Base-by-base conservation (phyloP, 495 filamentous ascomycete species). In the Penicillium malachiteum region DNA sequence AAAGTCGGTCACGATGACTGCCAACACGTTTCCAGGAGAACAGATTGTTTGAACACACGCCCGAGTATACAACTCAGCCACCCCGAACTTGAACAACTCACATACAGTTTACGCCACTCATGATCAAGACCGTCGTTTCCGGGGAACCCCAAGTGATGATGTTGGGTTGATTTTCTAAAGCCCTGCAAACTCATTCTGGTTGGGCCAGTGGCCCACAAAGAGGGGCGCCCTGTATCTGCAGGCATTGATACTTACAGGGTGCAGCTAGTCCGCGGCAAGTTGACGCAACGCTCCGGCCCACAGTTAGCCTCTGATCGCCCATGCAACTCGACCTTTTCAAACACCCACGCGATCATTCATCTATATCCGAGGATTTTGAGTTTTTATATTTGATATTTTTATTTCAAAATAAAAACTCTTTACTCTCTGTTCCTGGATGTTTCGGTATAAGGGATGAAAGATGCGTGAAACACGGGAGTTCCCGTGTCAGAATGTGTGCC, bases 401-500 rank as follows among this genome's bases (percentile, higher is more conserved):
- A 41, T 41, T 7, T 18, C 14, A 41, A 6, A 35, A 5, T 8
- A 46, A 46, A 48, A 17, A 21, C 2, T 50, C 3, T 14, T 31
- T 39, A 13, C 48, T 41, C 6, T 17, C 3, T 40, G 34, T 18
- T 40, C 21, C 16, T 40, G 48, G 48, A 39, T 31, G 48, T 21
- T 50, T 38, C 48, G 30, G 48, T 16, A 16, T 40, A 26, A 17
- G 40, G 48, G 12, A 2, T 37, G 12, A 38, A 50, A 40, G 5
- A 37, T 6, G 7, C 18, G 26, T 50, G 48, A 50, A 50, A 50
- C 48, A 39, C 37, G 32, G 47, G 47, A 49, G 43, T 26, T n/a
- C n/a, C 43, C 43, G 43, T 46, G 43, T 18, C 18, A 21, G 42
- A 31, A 21, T 54, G 50, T 50, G 56, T 59, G 56, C 56, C 56